Evolutionary conservation across 1,284 basidiomycete genomes (phyloP).

Genomic region (Wallemia mellicola): DNA sequence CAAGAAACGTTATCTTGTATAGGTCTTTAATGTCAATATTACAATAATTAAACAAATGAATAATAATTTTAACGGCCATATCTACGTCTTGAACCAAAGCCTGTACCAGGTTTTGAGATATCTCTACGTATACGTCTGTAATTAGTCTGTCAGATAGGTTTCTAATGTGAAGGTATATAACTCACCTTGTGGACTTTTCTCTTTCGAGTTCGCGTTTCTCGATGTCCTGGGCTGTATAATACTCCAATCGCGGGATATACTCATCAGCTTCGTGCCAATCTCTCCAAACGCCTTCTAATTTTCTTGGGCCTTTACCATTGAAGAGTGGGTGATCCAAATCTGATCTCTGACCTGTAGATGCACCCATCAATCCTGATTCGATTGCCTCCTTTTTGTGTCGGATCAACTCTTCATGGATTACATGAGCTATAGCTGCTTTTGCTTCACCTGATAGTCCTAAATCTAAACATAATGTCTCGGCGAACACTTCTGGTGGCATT

Average conservation of each 20-base stretch:
- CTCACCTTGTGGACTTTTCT: conserved; percentile 36
- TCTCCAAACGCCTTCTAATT: conserved; percentile 66
- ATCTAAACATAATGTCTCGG: conserved; percentile 48
- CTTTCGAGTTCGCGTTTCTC: conserved; percentile 54
- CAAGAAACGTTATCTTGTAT: too few species aligned
- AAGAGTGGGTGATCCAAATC: conserved; percentile 10
- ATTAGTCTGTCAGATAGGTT: background rate
- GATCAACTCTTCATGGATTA: conserved; percentile 75
- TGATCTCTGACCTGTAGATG: conserved; percentile 15
- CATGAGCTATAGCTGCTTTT: conserved; percentile 59
- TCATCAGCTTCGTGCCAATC: conserved; percentile 82
- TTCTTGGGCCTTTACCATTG: conserved; percentile 29
- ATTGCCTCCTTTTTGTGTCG: conserved; percentile 82
- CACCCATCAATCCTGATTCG: conserved; percentile 60
- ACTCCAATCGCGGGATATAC: conserved; percentile 66
- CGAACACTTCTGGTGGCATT: conserved; percentile 65
- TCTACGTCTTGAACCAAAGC: background rate
- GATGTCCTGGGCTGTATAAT: conserved; percentile 62
- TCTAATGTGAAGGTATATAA: background rate
- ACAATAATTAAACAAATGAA: too few species aligned
- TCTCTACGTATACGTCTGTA: conserved; percentile 3
- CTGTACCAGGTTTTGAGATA: conserved; percentile 1
- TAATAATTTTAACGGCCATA: background rate
- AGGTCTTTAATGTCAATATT: too few species aligned
- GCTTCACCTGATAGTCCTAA: conserved; percentile 70